Base-by-base conservation (phyloP, 2,329 filamentous ascomycete species). In the Aschersonia sp. region DNA sequence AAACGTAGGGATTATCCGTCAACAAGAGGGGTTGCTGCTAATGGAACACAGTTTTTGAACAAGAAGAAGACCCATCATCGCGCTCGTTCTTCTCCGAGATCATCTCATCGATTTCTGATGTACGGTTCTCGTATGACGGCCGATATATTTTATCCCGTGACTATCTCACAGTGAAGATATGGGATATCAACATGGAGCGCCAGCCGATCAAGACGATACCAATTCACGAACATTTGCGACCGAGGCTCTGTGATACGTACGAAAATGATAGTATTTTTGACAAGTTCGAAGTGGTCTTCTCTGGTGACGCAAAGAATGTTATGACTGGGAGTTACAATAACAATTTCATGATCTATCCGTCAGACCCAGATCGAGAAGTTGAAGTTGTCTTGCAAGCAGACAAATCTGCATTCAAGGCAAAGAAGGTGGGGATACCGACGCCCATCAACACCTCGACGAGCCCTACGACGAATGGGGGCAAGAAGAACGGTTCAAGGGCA, bases 251-350 rank as follows among this genome's bases (percentile, higher is more conserved):
- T 67, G 92, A 98, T 62, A 98, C 92, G 3, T 98, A 98, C 59
- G 92, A 98, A 70, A 98, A 98, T 59, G 92, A 98, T 62, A 95
- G 89, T 65, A 98, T 98, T 61, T 98, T 98, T 62, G 92, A 98
- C 78, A 98, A 98, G 67, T 98, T 98, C 56, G 92, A 98, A 68
- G 92, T 98, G 42, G 91, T 97, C 47, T 98, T 98, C 71, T 97
- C 91, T 2, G 92, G 92, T 30, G 91, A 97, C 65, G 88, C 89
- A 40, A 94, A 95, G 75, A 97, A 98, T 58, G 92, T 97, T 55
- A 98, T 98, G 92, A 98, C 92, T 5, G 92, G 92, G 58, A 96
- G 89, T 63, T 98, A 98, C 74, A 98, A 98, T 77, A 98, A 98
- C 73, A 98, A 98, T 72, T 97, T 98, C 74, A 98, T 98, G 92